phyloP scores from a whole-genome alignment of 805 yeast species.

The Spathaspora girioi region DNA sequence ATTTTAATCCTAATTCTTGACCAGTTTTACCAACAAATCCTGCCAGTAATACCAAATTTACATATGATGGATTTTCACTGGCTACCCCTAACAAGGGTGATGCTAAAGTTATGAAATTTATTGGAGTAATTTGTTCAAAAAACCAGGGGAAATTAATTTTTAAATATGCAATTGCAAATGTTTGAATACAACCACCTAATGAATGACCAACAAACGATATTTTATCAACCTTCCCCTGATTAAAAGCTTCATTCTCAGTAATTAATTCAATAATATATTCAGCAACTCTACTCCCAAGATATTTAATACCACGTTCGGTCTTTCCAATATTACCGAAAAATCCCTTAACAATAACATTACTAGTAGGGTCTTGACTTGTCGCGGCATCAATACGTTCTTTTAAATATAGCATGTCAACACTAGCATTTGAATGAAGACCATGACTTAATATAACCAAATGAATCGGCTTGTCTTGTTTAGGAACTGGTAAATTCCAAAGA shows the following conservation, averaged over 20 bases:
- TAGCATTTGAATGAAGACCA: conserved; percentile 85
- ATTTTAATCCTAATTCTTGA: conserved; percentile 73
- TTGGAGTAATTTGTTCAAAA: conserved; percentile 63
- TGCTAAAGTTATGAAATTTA: conserved; percentile 79
- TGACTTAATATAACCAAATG: conserved; percentile 88
- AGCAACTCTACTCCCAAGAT: conserved; percentile 78
- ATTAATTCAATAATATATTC: conserved; percentile 61
- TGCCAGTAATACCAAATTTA: conserved; percentile 76
- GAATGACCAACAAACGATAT: conserved; percentile 93
- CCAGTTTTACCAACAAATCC: conserved; percentile 95
- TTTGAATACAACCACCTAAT: conserved; percentile 87
- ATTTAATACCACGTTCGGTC: conserved; percentile 85
- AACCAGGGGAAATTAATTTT: conserved; percentile 65
- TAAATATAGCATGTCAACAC: conserved; percentile 85
- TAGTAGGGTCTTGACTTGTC: conserved; percentile 25
- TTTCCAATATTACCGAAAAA: conserved; percentile 79
- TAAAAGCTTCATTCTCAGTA: conserved; percentile 36
- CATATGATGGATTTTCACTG: conserved; percentile 82
- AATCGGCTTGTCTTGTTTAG: conserved; percentile 48
- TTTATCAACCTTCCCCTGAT: conserved; percentile 42
- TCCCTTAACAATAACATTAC: conserved; percentile 78
- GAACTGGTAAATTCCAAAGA: conserved; percentile 70
- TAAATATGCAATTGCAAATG: conserved; percentile 84
- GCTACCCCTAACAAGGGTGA: conserved; percentile 86
- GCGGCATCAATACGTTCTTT: conserved; percentile 69